Base-by-base conservation (phyloP, 352 stramenopile species). In the Phytophthora palmivora region DNA sequence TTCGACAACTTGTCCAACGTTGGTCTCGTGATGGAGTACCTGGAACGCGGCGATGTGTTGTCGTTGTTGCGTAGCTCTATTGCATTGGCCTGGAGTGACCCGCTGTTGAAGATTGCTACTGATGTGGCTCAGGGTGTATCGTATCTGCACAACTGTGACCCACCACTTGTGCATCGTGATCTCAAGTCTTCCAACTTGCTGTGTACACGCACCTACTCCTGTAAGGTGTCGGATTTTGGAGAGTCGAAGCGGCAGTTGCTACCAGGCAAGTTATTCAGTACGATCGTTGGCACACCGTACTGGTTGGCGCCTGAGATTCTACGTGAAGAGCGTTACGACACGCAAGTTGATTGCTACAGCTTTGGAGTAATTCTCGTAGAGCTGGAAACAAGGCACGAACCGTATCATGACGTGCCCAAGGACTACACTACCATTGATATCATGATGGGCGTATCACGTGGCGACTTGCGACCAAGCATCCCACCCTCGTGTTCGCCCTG, bases 321-420 rank as follows among this genome's bases (percentile, higher is more conserved):
- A 1, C 83, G 87, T 8, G 82, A 94, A 60, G 85, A 93, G 52
- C 72, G 72, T 21, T 96, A 95, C 49, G 84, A 92, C 50, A 79
- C 79, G 4, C 82, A 92, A 65, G 87, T 94, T 10, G 88, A 96
- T 61, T 90, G 83, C 66, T 96, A 95, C 68, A 95, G 85, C 49
- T 96, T 95, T 75, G 87, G 84, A 21, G 87, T 96, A 34, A 90
- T 96, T 45, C 62, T 96, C 7, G 84, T 93, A 15, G 86, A 95
- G 65, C 78, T 95, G 16, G 86, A 93, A 61, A 91, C 84, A 5
- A 76, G 84, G 10, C 79, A 73, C 14, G 80, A 92, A 46, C 86
- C 86, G 37, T 95, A 95, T 51, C 72, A 82, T 41, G 82, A 93
- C 48, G 58, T 79, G 14, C 64, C 67, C 8, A 78, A 84, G 45